Conservation (phyloP, 768 basidiomycete genomes). For the Lentinus brumalis region DNA sequence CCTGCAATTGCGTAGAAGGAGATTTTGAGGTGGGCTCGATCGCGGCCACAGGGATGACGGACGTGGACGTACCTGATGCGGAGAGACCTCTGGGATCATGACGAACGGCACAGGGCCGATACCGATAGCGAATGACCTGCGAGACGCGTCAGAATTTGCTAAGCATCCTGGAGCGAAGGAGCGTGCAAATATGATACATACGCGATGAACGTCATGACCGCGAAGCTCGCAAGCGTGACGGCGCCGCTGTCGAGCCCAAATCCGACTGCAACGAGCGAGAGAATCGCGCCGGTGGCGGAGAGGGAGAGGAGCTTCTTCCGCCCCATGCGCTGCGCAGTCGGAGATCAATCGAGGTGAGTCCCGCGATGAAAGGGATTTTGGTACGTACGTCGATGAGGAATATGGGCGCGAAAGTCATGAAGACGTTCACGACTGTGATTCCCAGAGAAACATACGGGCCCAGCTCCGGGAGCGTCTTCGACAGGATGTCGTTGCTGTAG, state of each 20-base stretch:
- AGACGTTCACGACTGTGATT: constrained; percentile 81
- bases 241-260: constrained; percentile 65
- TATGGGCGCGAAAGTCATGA: constrained; percentile 85
- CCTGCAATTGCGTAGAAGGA: constrained; percentile 32
- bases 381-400: constrained; percentile 75
- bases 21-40: no score
- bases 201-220: constrained; percentile 83
- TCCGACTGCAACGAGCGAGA: constrained; percentile 69
- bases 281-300: constrained; percentile 66
- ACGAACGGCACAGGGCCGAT: constrained; percentile 93
- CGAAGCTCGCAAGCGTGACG: constrained; percentile 65
- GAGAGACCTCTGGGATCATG: constrained; percentile 88
- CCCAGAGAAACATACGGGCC: constrained; percentile 84
- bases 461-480: constrained; percentile 73
- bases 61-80: constrained; percentile 58
- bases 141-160: neutral
- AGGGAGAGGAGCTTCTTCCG: constrained; percentile 66
- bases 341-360: neutral
- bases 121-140: constrained; percentile 84
- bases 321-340: constrained; percentile 59
- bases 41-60: constrained; percentile 26
- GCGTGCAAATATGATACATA: constrained; percentile 36
- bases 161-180: neutral
- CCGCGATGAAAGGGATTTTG: neutral
- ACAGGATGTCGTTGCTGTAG: constrained; percentile 88